Conservation (phyloP, 2,329 filamentous ascomycete genomes). For the Rhynchosporium agropyri region DNA sequence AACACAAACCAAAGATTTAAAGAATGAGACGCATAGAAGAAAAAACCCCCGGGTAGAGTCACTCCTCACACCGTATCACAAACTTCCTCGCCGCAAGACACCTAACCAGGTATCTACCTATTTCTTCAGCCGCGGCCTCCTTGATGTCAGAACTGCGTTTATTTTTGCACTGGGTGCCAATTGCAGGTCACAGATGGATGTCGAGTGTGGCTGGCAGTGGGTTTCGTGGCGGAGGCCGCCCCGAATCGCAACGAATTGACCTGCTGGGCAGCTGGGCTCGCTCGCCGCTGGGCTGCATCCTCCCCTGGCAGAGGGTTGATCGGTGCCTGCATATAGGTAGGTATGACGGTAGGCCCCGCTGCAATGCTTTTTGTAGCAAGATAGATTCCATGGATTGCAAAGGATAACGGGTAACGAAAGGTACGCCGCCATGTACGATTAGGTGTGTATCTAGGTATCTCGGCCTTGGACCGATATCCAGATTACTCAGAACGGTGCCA, state of each 20-base stretch:
- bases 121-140: conserved; percentile 4
- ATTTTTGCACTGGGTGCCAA: not conserved
- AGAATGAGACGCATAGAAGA: conserved; percentile 10
- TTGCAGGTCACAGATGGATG: not conserved
- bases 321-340: conserved; percentile 17
- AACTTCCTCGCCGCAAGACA: conserved; percentile 4
- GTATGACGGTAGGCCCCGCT: not conserved
- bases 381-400: conserved; percentile 2
- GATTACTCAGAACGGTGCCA: conserved; percentile 13
- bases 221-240: not conserved
- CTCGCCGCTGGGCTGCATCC: not conserved
- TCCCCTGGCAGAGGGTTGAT: conserved; percentile 2
- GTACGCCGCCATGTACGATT: too few species aligned
- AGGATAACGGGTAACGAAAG: not conserved
- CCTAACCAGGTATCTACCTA: not conserved
- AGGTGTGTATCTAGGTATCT: not conserved
- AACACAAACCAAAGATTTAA: not conserved
- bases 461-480: conserved; percentile 6
- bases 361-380: not conserved
- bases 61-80: conserved; percentile 15
- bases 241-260: not conserved
- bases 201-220: not conserved
- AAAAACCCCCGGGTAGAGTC: conserved; percentile 4
- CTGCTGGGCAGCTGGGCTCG: not conserved
- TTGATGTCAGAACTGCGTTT: conserved; percentile 12